Evolutionary conservation across 2,329 filamentous ascomycete species (phyloP), one percentile per base, ranked within the genome.

Genomic region (Aureobasidium vineae): DNA sequence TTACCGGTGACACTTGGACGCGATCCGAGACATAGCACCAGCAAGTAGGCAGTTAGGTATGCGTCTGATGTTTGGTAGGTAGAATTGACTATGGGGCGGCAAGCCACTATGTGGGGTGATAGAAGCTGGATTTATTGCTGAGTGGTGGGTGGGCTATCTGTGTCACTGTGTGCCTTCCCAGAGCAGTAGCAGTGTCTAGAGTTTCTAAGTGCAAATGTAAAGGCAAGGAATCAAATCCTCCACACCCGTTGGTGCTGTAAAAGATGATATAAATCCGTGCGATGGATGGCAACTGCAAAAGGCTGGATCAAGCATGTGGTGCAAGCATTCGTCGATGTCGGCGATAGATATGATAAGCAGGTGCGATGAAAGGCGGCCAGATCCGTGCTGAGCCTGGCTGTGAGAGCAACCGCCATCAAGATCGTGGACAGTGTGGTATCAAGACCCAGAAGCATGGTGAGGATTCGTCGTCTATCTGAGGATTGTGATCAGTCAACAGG

Each of bases 221-320:
- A 38, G 57, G n/a, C n/a, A 36, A 36, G 21, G 26, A 43, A 61
- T 21, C 19, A 10, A 8, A 61, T 26, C 41, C 21, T 6, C 31
- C 50, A 54, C 38, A 43, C 57, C 45, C 28, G 28, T 49, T 47
- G 38, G 38, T 61, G 43, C 57, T 61, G 43, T 13, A 49, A 49
- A 21, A 23, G 13, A 36, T 21, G 31, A 21, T 11, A 28, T 63
- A 19, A 26, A 41, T 33, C 15, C 40, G 23, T 28, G 43, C 45
- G 33, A 50, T 36, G 43, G n/a, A 52, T 40, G n/a, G 59, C 59
- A 15, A 43, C n/a, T 61, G 41, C 43, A 40, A 40, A 28, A 23
- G 26, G 40, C 5, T 52, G 41, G 38, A 19, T 15, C 23, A 45
- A 61, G 26, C 57, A 61, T 47, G 41, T 38, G 21, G n/a, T 49